Evolutionary conservation across 2,329 filamentous ascomycete genomes (phyloP), one percentile per base, ranked within the genome.

Genomic region (Cytospora schulzeri): DNA sequence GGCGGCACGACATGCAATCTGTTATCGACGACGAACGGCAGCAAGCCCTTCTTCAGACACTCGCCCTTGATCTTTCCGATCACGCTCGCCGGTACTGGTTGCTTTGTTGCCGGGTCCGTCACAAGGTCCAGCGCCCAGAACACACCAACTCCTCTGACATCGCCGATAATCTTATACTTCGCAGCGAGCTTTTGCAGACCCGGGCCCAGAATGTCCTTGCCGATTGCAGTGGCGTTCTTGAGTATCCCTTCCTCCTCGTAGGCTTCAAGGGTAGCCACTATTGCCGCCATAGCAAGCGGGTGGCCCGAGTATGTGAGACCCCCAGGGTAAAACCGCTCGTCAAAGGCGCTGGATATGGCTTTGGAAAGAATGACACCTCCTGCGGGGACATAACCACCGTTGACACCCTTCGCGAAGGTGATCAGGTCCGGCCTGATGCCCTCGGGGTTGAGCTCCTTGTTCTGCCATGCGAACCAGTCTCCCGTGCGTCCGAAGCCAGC

Each of bases 101-200:
- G 22, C 31, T 66, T 66, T 15, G 55, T 65, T 2, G 52, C n/a
- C n/a, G 58, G 58, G 19, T 66, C 62, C 7, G 62, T 61, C 3
- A 66, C 65, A 11, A 66, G 58, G 5, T 66, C 65, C 51, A 66
- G 41, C n/a, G 65, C 65, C 65, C 65, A 66, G 48, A 66, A 66
- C 3, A 66, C 65, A 17, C 65, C 65, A 1, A 66, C 8, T 3
- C 65, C 65, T 52, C 65, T 48, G 29, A 66, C 65, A 0, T 66
- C 65, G 5, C 65, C 65, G 2, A 66, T 56, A 0, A 66, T 33
- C 1, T 26, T 38, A 17, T 66, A 31, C 58, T 66, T 66, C 50
- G 60, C 50, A 4, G 57, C 65, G 12, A 66, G 38, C 38, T 62
- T 65, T 17, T 29, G 48, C 55, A 66, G 58, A 22, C 65, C 65